phyloP scores from a whole-genome alignment of 176 grass and related monocot genomes.

The Microstegium vimineum region DNA sequence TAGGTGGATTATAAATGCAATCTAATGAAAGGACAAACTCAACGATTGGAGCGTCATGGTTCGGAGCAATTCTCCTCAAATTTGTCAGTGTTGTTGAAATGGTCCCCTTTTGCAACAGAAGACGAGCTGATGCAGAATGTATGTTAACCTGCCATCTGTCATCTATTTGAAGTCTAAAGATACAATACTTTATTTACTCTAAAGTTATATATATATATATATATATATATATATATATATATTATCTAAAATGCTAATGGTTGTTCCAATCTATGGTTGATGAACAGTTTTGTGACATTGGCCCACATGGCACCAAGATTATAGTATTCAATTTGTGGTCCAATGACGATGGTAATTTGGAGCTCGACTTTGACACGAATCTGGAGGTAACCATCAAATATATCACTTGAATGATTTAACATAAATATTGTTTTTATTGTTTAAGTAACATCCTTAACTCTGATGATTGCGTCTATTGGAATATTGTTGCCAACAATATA shows the following conservation, averaged over 20 bases:
- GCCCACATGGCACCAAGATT: constrained; percentile 76
- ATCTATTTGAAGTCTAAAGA: background rate
- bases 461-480: background rate
- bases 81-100: constrained; percentile 60
- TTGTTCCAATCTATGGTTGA: no score
- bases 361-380: constrained; percentile 63
- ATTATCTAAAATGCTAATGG: no score
- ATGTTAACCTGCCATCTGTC: constrained; percentile 6
- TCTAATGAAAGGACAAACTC: constrained; percentile 39
- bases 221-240: no score
- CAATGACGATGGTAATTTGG: constrained; percentile 55
- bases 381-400: constrained; percentile 31
- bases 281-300: no score
- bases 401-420: background rate
- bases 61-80: constrained; percentile 53
- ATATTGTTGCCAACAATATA: no score
- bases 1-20: constrained; percentile 81
- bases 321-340: constrained; percentile 76
- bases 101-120: constrained; percentile 74
- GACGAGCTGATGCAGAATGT: constrained; percentile 54
- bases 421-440: background rate
- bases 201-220: no score
- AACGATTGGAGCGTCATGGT: constrained; percentile 22
- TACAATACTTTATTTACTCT: background rate
- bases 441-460: background rate